A percentile compares a stretch with the other conserved stretches of the same genome.
Conservation (phyloP, 2,329 filamentous ascomycete genomes). For the Phaeoacremonium minimum region DNA sequence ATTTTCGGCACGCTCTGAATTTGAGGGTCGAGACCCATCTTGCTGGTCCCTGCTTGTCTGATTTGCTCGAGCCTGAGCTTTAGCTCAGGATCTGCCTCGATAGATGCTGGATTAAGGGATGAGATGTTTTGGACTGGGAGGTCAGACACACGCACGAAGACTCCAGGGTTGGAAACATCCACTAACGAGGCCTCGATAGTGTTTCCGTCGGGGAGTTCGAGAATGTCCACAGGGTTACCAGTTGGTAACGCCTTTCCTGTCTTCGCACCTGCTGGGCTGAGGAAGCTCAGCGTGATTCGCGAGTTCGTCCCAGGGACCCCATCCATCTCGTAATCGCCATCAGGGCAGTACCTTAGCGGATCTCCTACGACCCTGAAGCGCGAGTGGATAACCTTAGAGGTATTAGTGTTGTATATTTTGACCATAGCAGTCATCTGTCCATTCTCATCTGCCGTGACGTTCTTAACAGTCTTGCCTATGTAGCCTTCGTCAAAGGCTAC, state of each 20-base stretch:
- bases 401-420: constrained; percentile 68
- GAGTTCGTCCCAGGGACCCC: constrained; percentile 31
- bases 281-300: constrained; percentile 29
- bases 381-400: constrained; percentile 46
- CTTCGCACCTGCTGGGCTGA: constrained; percentile 32
- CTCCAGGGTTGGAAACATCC: constrained; percentile 36
- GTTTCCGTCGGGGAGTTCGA: constrained; percentile 20
- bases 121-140: constrained; percentile 17
- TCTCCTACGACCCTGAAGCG: constrained; percentile 25
- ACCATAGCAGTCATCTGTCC: constrained; percentile 35
- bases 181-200: constrained; percentile 27
- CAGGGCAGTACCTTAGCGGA: constrained; percentile 32
- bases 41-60: constrained; percentile 26
- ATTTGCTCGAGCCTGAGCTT: constrained; percentile 28
- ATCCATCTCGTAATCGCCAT: constrained; percentile 30
- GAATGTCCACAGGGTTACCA: constrained; percentile 24
- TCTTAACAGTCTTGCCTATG: too few species aligned
- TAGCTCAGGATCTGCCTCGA: constrained; percentile 25
- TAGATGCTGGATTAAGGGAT: constrained; percentile 16
- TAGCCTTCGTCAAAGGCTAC: constrained; percentile 55
- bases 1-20: constrained; percentile 38
- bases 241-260: constrained; percentile 35
- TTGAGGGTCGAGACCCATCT: constrained; percentile 33
- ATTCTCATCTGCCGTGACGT: constrained; percentile 15
- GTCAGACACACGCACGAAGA: constrained; percentile 29